Conservation (phyloP, 2,329 filamentous ascomycete genomes). For the Sporothrix brunneoviolacea region DNA sequence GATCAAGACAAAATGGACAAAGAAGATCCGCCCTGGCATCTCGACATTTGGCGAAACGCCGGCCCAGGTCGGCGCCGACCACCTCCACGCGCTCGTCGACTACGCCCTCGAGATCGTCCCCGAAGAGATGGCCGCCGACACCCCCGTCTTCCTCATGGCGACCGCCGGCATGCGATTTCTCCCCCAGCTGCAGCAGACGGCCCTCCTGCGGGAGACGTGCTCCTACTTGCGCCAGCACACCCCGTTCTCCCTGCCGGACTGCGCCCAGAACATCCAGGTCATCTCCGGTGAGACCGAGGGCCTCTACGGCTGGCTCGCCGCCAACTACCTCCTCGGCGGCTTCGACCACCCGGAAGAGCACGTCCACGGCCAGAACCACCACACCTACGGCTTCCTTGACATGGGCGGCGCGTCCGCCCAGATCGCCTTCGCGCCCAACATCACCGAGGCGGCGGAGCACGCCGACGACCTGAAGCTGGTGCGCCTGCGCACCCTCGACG, state of each 20-base stretch:
- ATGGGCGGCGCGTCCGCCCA: conserved; percentile 98
- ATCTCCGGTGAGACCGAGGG: conserved; percentile 95
- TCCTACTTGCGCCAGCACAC: conserved; percentile 71
- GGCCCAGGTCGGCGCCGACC: conserved; percentile 69
- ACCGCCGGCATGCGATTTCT: conserved; percentile 92
- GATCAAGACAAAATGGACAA: conserved; percentile 79
- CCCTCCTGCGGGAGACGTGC: conserved; percentile 72
- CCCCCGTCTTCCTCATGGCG: conserved; percentile 89
- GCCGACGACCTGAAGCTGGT: conserved; percentile 82
- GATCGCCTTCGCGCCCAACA: conserved; percentile 94
- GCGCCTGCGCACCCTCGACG: conserved; percentile 76
- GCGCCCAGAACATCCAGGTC: conserved; percentile 80
- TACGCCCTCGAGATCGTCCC: conserved; percentile 79
- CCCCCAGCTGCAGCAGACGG: conserved; percentile 62
- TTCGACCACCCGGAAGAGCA: conserved; percentile 74
- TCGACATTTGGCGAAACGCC: conserved; percentile 81
- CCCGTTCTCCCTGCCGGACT: conserved; percentile 82
- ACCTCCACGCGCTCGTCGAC: conserved; percentile 71
- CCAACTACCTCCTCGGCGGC: conserved; percentile 88
- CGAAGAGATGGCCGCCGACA: conserved; percentile 66
- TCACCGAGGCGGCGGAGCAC: conserved; percentile 83
- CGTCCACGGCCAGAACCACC: conserved; percentile 76
- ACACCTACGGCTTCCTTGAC: conserved; percentile 94
- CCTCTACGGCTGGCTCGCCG: conserved; percentile 93
- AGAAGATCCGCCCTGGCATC: conserved; percentile 90